Evolutionary conservation across 306 rosid genomes (phyloP), one percentile per base, ranked within the genome.

Genomic region (Sophora flavescens): DNA sequence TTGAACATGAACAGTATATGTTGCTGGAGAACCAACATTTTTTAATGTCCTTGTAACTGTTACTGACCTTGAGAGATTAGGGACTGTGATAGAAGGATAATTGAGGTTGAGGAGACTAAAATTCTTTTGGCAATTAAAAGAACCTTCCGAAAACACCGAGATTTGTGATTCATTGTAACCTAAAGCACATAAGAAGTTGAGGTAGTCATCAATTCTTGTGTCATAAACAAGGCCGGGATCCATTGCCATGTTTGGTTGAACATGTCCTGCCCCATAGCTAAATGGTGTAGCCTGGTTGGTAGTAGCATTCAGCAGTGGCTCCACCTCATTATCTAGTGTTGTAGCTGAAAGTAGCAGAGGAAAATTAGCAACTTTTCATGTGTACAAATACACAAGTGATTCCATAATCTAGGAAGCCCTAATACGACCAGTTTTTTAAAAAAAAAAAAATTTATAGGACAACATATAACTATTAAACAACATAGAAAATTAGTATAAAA

Each of bases 201-300:
- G 86, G 86, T 92, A 94, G 71, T 94, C 97, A 0, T 59, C 22
- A 14, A 80, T 36, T 50, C 85, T 70, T 57, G 84, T 68, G 84
- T 94, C 98, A 33, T 90, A 94, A 67, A 94, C 92, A 74, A 94
- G 87, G 39, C 98, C 97, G 0, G 97, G 98, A 86, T 94, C 95
- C 88, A 82, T 78, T 57, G 96, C 98, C 14, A 39, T 74, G 82
- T 90, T 92, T 57, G 98, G 96, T 5, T 56, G 70, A 69, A 92
- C 71, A 48, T 94, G 98, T 63, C 98, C 98, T 22, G 96, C 88
- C 6, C 98, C 98, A 17, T 89, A 94, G 69, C 87, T 89, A 61
- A 94, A 94, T 56, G 98, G 92, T 3, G 96, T 85, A 63, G 98
- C 89, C 50, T 56, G 62, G 58, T 13, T 3, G 66, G 77, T 1